phyloP scores from a whole-genome alignment of 768 basidiomycete genomes.

The Mrakia blollopis region DNA sequence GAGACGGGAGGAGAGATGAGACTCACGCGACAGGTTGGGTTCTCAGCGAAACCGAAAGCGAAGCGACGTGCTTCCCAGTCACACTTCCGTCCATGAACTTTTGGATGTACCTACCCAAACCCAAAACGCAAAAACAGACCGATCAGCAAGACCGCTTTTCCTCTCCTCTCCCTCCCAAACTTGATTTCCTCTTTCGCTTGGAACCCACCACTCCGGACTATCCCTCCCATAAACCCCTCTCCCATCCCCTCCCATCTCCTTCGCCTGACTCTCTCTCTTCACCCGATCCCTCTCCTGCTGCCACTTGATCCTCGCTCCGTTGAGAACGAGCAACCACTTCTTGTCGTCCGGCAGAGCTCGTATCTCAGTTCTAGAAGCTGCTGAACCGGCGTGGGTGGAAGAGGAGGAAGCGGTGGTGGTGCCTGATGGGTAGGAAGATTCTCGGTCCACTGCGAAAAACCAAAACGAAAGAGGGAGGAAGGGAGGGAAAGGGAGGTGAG shows the following conservation, averaged over 20 bases:
- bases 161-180: background rate
- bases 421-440: slow-evolving; percentile 50
- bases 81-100: slow-evolving; percentile 83
- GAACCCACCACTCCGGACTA: slow-evolving; percentile 63
- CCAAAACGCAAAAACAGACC: background rate
- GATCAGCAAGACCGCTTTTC: background rate
- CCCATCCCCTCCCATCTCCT: slow-evolving; percentile 45
- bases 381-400: background rate
- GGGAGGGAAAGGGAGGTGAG: slow-evolving; percentile 15
- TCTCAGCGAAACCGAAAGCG: slow-evolving; percentile 66
- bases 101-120: slow-evolving; percentile 57
- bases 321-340: slow-evolving; percentile 88
- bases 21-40: slow-evolving; percentile 73
- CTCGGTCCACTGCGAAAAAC: slow-evolving; percentile 48
- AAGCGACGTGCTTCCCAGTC: slow-evolving; percentile 70
- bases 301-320: slow-evolving; percentile 74
- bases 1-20: background rate
- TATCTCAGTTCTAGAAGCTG: slow-evolving; percentile 9
- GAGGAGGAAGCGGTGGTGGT: background rate
- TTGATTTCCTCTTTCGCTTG: background rate
- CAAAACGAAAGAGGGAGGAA: slow-evolving; percentile 27
- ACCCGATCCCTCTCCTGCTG: slow-evolving; percentile 53
- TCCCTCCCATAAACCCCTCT: slow-evolving; percentile 55
- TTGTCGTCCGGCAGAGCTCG: slow-evolving; percentile 51
- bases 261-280: slow-evolving; percentile 52